Percentiles rank a stretch among this genome's conserved stretches.
phyloP scores from a whole-genome alignment of 768 basidiomycete species.

The Kwoniella newhampshirensis region DNA sequence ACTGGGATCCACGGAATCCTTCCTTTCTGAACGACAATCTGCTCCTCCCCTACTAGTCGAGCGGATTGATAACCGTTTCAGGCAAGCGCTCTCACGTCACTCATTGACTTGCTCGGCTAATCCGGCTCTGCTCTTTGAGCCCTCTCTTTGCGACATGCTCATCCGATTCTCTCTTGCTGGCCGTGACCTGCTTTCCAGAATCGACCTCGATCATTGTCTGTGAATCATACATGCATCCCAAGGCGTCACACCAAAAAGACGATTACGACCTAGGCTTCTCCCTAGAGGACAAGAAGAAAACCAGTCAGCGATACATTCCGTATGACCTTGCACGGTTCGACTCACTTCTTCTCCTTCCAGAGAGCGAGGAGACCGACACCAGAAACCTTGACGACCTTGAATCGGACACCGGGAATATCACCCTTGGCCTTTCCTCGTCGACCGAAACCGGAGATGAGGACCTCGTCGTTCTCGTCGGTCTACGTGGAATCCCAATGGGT shows the following conservation, averaged over 20 bases:
- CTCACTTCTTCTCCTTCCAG: slow-evolving; percentile 96
- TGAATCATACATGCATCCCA: slow-evolving; percentile 39
- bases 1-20: no score
- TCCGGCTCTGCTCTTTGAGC: no score
- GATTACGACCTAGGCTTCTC: slow-evolving; percentile 50
- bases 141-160: no score
- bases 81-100: no score
- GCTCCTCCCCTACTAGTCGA: no score
- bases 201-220: no score
- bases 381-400: slow-evolving; percentile 99
- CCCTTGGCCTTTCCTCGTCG: slow-evolving; percentile 98
- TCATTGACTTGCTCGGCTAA: no score
- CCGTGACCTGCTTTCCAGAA: no score
- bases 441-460: slow-evolving; percentile 99
- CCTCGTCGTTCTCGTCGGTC: slow-evolving; percentile 99
- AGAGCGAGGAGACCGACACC: slow-evolving; percentile 96
- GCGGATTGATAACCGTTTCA: no score
- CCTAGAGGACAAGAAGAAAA: slow-evolving; percentile 19
- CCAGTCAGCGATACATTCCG: slow-evolving; percentile 19
- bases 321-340: no score
- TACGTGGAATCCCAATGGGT: background rate
- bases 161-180: no score
- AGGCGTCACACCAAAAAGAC: slow-evolving; percentile 16
- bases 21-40: no score
- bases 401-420: slow-evolving; percentile 99